Conservation (phyloP, 2,329 filamentous ascomycete genomes). For the Calonectria multiphialidica region DNA sequence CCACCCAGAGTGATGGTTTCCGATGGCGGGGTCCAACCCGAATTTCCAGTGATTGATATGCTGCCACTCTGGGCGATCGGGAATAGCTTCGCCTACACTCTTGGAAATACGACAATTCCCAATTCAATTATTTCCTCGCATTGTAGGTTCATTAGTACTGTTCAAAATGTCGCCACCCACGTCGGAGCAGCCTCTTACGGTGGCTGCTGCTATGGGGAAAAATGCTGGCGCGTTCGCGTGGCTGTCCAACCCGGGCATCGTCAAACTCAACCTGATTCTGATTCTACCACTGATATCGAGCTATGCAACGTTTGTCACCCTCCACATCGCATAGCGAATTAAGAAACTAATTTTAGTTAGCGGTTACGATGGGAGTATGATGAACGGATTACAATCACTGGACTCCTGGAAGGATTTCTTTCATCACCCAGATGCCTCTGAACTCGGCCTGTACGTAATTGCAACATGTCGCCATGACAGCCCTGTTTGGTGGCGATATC, state of each 20-base stretch:
- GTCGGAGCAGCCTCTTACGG: neutral
- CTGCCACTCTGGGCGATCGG: neutral
- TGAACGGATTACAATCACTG: conserved; percentile 24
- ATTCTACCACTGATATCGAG: conserved; percentile 14
- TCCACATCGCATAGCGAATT: neutral
- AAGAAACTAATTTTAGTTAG: neutral
- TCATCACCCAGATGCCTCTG: neutral
- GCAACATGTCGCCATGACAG: neutral
- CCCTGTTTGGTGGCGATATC: accelerated
- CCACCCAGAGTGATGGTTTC: neutral
- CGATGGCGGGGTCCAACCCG: neutral
- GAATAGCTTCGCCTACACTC: neutral
- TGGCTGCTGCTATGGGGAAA: neutral
- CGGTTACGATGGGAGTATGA: conserved; percentile 31
- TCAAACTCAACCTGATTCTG: conserved; percentile 14
- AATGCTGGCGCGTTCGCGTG: conserved; percentile 4
- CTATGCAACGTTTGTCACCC: conserved; percentile 16
- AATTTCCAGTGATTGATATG: neutral
- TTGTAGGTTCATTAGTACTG: neutral
- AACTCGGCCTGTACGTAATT: conserved; percentile 13
- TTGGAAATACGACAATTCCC: neutral
- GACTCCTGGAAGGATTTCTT: conserved; percentile 4
- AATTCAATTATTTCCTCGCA: too few relatives aligned
- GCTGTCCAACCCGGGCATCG: conserved; percentile 12
- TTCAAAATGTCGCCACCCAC: neutral